Conservation (phyloP, 192 early-diverging fungal genomes). For the Coemansia sp. region DNA sequence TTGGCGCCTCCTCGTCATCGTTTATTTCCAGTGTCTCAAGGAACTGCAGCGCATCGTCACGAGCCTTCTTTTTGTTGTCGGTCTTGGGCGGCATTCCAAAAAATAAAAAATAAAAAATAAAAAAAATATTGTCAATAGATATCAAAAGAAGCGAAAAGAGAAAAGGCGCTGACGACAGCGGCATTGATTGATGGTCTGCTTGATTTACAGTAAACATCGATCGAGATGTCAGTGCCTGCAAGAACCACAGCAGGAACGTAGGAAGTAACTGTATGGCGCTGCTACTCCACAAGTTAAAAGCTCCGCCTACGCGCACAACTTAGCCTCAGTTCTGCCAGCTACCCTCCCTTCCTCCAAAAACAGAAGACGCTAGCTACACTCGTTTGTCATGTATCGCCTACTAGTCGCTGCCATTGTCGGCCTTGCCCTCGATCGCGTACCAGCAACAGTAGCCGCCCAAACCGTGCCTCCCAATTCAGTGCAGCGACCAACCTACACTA, state of each 20-base stretch:
- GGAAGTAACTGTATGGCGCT: background rate
- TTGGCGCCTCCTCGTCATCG: slow-evolving; percentile 25
- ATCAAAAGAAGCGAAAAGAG: background rate
- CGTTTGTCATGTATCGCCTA: slow-evolving; percentile 1
- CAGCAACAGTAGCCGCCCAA: slow-evolving; percentile 8
- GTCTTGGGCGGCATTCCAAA: slow-evolving; percentile 35
- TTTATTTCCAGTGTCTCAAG: slow-evolving; percentile 48
- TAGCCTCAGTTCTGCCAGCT: background rate
- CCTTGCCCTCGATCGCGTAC: background rate
- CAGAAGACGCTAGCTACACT: background rate
- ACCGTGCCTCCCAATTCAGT: background rate
- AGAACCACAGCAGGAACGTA: background rate
- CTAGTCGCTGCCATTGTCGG: background rate
- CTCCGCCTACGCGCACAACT: background rate
- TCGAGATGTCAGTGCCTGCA: background rate
- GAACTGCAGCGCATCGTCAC: slow-evolving; percentile 55
- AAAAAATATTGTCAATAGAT: background rate
- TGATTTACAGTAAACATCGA: background rate
- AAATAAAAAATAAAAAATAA: background rate
- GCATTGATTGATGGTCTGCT: background rate
- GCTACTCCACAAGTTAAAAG: background rate
- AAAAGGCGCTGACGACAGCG: background rate
- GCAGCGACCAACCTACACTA: slow-evolving; percentile 20
- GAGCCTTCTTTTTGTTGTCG: slow-evolving; percentile 49
- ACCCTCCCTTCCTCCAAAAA: background rate